Base-by-base conservation (phyloP, 2,329 filamentous ascomycete genomes). In the Alternaria tenuissima region DNA sequence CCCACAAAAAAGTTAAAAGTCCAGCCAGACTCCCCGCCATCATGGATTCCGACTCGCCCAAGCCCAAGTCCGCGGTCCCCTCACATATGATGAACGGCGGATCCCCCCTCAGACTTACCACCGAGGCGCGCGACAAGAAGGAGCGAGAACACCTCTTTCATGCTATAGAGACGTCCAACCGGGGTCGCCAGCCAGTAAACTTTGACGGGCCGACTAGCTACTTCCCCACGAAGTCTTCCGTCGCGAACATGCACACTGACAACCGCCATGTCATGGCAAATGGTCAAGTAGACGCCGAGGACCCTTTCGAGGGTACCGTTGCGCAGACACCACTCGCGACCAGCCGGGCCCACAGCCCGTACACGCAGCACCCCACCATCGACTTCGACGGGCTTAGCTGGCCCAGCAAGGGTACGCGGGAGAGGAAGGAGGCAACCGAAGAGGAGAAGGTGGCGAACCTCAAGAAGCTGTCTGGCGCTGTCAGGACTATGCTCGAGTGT, bases 401-500 rank as follows among this genome's bases (percentile, higher is more conserved):
- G 83, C 84, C 84, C 18, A 85, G 83, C 79, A 79, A 72, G 34
- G 90, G 91, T 57, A 92, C 90, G 2, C 85, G 89, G 46, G 84
- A 86, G 64, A 83, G 86, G 47, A 80, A 86, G 59, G 86, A 88
- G 63, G 84, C 85, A 2, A 85, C 83, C 3, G 84, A 86, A 0
- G 84, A 87, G 68, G 81, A 89, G 70, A 86, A 85, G 44, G 81
- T 84, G 59, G 82, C 84, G 63, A 81, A 87, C 11, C 78, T 88
- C 18, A 76, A 84, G 68, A 89, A 88, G 76, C 81, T 90, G n/a
- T 82, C 86, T 1, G 86, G 86, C 44, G 88, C 88, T 44, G 86
- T 89, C 14, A 80, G 82, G 53, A 90, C 88, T 1, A 88, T 90
- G 42, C 76, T 90, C 16, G 87, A 89, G 73, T 89, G 88, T 65